A percentile compares a stretch with the other conserved stretches of the same genome.
Evolutionary conservation across 2,329 filamentous ascomycete species (phyloP).

Genomic region (Canariomyces notabilis): DNA sequence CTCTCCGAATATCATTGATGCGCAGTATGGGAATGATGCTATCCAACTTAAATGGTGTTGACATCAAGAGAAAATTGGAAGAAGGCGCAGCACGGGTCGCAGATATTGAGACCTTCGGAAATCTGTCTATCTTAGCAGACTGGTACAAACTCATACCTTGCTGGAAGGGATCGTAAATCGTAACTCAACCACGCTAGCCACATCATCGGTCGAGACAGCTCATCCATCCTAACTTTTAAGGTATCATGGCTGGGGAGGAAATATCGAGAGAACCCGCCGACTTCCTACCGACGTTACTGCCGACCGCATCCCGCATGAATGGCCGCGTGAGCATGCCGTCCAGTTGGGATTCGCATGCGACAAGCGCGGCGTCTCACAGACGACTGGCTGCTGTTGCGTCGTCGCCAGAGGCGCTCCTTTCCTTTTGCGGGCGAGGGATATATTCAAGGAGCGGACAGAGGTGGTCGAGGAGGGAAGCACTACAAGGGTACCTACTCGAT

Average conservation of each 20-base stretch:
- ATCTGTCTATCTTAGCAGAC: no score
- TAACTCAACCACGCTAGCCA: slow-evolving; percentile 6
- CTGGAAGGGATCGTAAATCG: no score
- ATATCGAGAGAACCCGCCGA: background rate
- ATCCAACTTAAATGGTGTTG: no score
- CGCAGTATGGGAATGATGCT: no score
- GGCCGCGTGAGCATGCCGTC: background rate
- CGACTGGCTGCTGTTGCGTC: background rate
- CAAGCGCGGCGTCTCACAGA: background rate
- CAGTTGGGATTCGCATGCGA: background rate
- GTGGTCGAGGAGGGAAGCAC: background rate
- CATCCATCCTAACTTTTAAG: no score
- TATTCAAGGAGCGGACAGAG: background rate
- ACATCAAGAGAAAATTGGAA: no score
- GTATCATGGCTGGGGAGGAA: background rate
- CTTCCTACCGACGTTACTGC: background rate
- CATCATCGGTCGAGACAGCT: background rate
- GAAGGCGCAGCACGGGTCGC: no score
- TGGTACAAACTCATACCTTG: background rate
- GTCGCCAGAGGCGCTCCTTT: background rate
- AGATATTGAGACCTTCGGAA: no score
- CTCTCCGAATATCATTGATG: no score
- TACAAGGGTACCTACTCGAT: background rate
- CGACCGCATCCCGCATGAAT: background rate
- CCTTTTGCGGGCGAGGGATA: background rate